A percentile compares a stretch with the other conserved stretches of the same genome.
Conservation (phyloP, 2,329 filamentous ascomycete genomes). For the Pseudogymnoascus sp. region DNA sequence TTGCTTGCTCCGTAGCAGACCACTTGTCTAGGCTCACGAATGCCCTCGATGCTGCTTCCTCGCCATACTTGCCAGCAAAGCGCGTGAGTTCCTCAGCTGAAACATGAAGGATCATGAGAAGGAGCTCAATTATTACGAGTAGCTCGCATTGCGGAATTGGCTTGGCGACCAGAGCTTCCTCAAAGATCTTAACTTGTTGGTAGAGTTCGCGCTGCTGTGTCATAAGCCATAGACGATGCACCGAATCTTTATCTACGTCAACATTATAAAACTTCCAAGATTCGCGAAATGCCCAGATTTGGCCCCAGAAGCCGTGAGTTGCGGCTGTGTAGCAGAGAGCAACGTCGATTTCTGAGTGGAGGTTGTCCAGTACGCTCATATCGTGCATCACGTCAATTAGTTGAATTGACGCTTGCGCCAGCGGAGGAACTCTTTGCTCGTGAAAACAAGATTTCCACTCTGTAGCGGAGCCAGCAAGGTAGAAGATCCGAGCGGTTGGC, state of each 20-base stretch:
- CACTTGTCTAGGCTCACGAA: conserved; percentile 12
- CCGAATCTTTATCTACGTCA: background rate
- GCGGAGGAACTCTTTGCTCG: background rate
- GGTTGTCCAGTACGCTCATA: background rate
- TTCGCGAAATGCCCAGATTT: conserved; percentile 17
- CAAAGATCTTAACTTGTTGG: conserved; percentile 5
- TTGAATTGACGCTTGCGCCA: background rate
- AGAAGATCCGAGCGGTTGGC: background rate
- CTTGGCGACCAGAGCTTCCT: background rate
- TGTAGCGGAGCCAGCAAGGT: background rate
- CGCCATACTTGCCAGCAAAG: conserved; percentile 21
- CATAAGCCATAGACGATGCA: conserved; percentile 16
- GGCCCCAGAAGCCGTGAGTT: conserved; percentile 18
- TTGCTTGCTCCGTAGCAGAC: background rate
- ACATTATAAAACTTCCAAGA: conserved; percentile 14
- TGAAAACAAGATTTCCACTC: background rate
- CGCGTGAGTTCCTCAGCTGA: conserved; percentile 18
- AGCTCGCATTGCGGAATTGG: background rate
- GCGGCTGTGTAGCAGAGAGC: conserved; percentile 8
- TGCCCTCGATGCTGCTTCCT: conserved; percentile 16
- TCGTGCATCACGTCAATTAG: background rate
- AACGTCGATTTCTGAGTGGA: conserved; percentile 13
- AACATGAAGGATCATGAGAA: conserved; percentile 19
- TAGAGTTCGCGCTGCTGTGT: conserved; percentile 17
- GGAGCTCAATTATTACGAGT: conserved; percentile 15